These are phyloP conservation scores for Talaromyces borbonicus DNA, from an alignment of 495 filamentous ascomycete genomes.

Conservation along the genomic window DNA sequence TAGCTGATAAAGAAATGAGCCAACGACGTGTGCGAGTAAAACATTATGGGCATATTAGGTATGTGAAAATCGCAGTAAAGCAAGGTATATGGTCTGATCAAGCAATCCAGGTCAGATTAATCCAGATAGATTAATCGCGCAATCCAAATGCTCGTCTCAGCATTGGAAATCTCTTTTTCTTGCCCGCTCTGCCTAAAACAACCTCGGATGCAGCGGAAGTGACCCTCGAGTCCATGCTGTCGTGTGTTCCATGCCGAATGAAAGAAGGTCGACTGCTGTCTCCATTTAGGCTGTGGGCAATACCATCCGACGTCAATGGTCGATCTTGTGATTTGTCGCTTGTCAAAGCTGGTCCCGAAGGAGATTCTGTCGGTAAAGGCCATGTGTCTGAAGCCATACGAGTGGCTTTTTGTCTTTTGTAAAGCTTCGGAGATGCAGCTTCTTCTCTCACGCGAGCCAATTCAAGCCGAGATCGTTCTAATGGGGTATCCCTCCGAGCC, in stretches of 20 bases:
- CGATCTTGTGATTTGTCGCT: not conserved
- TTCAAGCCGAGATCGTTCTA: constrained; percentile 27
- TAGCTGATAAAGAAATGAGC: no score
- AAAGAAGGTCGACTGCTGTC: constrained; percentile 5
- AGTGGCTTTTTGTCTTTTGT: constrained; percentile 17
- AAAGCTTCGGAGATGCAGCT: constrained; percentile 16
- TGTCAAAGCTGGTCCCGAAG: not conserved
- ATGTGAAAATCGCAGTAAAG: not conserved
- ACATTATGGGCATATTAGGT: not conserved
- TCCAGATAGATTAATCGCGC: constrained; percentile 23
- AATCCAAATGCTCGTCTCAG: constrained; percentile 41
- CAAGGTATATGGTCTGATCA: not conserved
- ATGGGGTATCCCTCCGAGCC: constrained; percentile 21
- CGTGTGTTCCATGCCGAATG: constrained; percentile 9
- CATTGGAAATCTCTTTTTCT: constrained; percentile 42
- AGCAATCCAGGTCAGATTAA: not conserved
- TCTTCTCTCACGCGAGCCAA: constrained; percentile 18
- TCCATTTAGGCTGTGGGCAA: constrained; percentile 3
- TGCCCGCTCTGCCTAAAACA: constrained; percentile 28
- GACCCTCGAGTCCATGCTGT: constrained; percentile 6
- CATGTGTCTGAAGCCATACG: constrained; percentile 11
- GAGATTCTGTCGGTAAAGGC: constrained; percentile 9
- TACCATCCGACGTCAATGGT: constrained; percentile 7
- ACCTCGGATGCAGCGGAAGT: constrained; percentile 20
- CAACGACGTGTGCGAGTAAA: no score